Evolutionary conservation across 2,329 filamentous ascomycete genomes (phyloP).

Genomic region (Aspergillus proliferans): DNA sequence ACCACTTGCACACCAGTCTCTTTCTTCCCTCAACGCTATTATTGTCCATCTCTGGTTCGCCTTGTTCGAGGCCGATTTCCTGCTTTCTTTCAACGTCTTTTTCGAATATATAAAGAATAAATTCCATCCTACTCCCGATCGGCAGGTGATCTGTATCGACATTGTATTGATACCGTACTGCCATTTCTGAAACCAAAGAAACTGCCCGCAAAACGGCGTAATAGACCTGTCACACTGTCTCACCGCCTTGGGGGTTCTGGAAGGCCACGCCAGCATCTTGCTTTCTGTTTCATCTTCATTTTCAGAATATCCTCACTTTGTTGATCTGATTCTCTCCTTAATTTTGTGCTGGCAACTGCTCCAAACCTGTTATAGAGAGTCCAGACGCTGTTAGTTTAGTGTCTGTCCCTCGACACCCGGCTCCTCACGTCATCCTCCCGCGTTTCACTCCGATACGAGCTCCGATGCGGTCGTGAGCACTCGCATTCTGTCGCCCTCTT

Average conservation of each 20-base stretch:
- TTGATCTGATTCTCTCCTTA: neutral
- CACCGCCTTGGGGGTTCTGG: neutral
- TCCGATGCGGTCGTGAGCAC: neutral
- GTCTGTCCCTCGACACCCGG: neutral
- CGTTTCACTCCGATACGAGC: neutral
- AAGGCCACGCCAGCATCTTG: neutral
- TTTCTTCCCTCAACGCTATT: slow-evolving; percentile 1
- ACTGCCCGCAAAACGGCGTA: neutral
- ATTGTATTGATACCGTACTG: neutral
- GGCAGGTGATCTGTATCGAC: neutral
- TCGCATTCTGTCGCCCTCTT: neutral
- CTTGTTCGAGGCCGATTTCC: neutral
- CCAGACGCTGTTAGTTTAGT: no score
- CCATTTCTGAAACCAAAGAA: neutral
- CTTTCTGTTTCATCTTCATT: neutral
- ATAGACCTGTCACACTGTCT: neutral
- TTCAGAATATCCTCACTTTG: neutral
- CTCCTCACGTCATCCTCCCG: neutral
- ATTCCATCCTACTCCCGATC: neutral
- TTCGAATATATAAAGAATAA: neutral
- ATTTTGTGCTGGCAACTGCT: neutral
- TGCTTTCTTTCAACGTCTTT: neutral
- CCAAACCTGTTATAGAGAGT: no score
- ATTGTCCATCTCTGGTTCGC: neutral
- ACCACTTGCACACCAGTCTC: neutral